A percentile compares a stretch with the other conserved stretches of the same genome.
Evolutionary conservation across 2,329 filamentous ascomycete genomes (phyloP).

Genomic region (Penicillium sp.): DNA sequence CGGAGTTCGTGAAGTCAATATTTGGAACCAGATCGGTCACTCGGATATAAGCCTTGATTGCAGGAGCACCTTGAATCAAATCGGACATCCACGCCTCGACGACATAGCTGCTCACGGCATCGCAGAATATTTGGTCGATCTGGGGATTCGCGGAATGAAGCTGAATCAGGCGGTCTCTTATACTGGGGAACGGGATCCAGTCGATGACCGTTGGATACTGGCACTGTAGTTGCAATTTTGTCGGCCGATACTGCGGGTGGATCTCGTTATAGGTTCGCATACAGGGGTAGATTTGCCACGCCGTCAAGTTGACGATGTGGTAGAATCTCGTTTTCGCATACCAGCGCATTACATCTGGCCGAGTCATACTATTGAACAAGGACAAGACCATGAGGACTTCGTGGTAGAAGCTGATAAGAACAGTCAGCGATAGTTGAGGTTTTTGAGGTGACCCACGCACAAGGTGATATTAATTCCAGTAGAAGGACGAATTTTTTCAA

Average conservation of each 20-base stretch:
- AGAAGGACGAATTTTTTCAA: not conserved
- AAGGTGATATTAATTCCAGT: not conserved
- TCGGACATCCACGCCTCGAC: slow-evolving; percentile 9
- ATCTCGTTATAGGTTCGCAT: not conserved
- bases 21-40: not conserved
- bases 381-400: slow-evolving; percentile 9
- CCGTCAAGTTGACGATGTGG: slow-evolving; percentile 13
- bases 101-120: slow-evolving; percentile 9
- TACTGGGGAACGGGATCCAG: not conserved
- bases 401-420: not conserved
- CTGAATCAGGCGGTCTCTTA: not conserved
- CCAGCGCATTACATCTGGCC: slow-evolving; percentile 14
- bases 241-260: not conserved
- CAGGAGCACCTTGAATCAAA: slow-evolving; percentile 2
- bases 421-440: not conserved
- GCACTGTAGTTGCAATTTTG: not conserved
- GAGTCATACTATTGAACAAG: slow-evolving; percentile 13
- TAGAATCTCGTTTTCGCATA: slow-evolving; percentile 16
- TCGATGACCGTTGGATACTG: not conserved
- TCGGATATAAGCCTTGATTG: slow-evolving; percentile 1
- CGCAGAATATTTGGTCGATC: not conserved
- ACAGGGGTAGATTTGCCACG: slow-evolving; percentile 9
- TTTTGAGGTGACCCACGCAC: not conserved
- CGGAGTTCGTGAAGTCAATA: not conserved
- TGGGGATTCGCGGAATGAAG: not conserved